phyloP scores from a whole-genome alignment of 176 grass and related monocot species.

The Alopecurus myosuroides region DNA sequence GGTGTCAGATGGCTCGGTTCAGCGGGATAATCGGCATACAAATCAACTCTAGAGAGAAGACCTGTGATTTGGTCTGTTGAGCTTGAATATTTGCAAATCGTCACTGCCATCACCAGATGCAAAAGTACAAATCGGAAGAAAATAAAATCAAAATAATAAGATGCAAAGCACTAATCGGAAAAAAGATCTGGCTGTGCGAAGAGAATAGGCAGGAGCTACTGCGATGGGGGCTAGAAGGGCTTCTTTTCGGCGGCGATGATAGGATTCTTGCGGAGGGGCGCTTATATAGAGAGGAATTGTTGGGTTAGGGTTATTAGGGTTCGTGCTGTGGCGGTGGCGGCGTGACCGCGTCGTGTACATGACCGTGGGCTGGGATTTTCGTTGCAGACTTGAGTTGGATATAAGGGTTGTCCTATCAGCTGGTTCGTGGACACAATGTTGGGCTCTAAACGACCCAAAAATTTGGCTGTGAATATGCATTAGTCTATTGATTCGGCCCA shows the following conservation, averaged over 20 bases:
- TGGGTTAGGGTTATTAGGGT: slow-evolving; percentile 42
- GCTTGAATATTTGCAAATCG: slow-evolving; percentile 82
- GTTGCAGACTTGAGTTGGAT: neutral
- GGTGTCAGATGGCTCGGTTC: slow-evolving; percentile 56
- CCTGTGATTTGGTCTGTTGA: slow-evolving; percentile 95
- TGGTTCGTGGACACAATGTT: neutral
- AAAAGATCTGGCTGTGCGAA: neutral
- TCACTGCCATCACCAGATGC: slow-evolving; percentile 45
- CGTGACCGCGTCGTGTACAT: neutral
- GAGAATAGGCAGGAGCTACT: too few species aligned
- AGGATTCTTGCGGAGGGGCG: neutral
- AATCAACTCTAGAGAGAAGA: slow-evolving; percentile 47
- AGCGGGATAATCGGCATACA: slow-evolving; percentile 96
- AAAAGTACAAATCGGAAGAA: neutral
- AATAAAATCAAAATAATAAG: neutral
- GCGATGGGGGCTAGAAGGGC: neutral
- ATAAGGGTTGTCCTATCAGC: too few species aligned
- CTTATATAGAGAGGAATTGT: slow-evolving; percentile 13
- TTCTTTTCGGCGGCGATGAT: neutral
- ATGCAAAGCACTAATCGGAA: neutral
- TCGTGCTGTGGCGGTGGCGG: neutral
- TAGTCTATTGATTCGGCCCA: neutral
- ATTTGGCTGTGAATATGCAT: neutral
- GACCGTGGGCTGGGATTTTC: neutral
- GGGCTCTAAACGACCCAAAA: neutral